These are phyloP conservation scores for Globisporangium paddicum DNA, from an alignment of 352 stramenopile species.

Conservation along the genomic window DNA sequence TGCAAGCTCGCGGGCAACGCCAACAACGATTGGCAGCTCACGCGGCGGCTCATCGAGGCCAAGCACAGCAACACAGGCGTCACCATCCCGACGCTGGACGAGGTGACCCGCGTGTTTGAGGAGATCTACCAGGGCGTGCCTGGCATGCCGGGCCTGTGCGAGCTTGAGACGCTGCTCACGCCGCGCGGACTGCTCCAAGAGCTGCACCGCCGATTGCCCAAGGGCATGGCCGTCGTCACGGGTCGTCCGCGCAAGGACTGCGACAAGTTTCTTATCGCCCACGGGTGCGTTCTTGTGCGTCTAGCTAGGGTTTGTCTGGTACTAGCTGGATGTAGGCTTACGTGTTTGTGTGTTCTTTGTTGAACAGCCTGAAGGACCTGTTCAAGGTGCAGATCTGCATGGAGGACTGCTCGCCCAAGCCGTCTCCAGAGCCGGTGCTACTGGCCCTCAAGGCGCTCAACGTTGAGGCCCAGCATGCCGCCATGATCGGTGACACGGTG, in stretches of 20 bases:
- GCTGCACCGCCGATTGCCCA: conserved; percentile 68
- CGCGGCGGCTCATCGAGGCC: conserved; percentile 80
- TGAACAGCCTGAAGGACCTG: conserved; percentile 63
- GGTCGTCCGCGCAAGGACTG: conserved; percentile 93
- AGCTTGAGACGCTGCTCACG: conserved; percentile 91
- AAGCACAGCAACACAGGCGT: conserved; percentile 15
- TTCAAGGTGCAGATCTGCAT: conserved; percentile 93
- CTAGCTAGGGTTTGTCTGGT: too few relatives aligned
- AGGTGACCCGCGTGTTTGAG: conserved; percentile 94
- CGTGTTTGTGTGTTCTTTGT: too few relatives aligned
- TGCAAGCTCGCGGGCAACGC: conserved; percentile 92
- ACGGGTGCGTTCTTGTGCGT: conserved; percentile 34
- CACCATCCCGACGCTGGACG: conserved; percentile 64
- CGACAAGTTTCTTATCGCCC: conserved; percentile 88
- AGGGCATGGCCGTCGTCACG: conserved; percentile 91
- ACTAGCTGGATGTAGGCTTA: too few relatives aligned
- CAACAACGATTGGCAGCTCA: conserved; percentile 98
- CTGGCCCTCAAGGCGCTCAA: conserved; percentile 84
- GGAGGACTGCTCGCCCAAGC: conserved; percentile 95
- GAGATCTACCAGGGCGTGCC: conserved; percentile 91
- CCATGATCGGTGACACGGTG: conserved; percentile 96
- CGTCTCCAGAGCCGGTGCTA: conserved; percentile 87
- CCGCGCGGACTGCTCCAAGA: conserved; percentile 80
- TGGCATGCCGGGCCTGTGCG: conserved; percentile 69
- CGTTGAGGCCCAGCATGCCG: conserved; percentile 61